Conservation (phyloP, 2,329 filamentous ascomycete species). For the Fusarium haematococcum region DNA sequence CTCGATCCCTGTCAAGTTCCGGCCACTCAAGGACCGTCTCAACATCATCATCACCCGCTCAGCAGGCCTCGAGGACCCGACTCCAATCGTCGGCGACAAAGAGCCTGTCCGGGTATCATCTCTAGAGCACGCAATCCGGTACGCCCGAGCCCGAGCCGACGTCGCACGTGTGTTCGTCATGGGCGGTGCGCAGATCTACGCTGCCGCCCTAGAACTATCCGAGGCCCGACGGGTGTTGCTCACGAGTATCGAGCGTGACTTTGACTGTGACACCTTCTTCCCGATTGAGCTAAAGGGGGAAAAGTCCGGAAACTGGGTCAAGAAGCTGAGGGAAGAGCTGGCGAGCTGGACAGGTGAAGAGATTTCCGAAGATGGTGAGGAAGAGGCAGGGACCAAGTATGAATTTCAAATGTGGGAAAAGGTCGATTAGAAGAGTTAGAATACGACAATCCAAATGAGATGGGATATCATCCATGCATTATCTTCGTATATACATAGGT, state of each 20-base stretch:
- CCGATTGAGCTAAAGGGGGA: slow-evolving; percentile 65
- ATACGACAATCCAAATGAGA: slow-evolving; percentile 20
- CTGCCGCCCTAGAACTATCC: slow-evolving; percentile 70
- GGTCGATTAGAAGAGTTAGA: slow-evolving; percentile 38
- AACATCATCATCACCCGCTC: slow-evolving; percentile 84
- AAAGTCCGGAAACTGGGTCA: slow-evolving; percentile 64
- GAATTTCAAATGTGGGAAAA: slow-evolving; percentile 82
- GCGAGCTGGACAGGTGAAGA: slow-evolving; percentile 75
- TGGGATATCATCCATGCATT: slow-evolving; percentile 37
- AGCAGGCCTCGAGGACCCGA: slow-evolving; percentile 38
- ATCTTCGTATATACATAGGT: slow-evolving; percentile 27
- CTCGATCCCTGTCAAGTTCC: slow-evolving; percentile 81
- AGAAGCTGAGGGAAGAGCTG: slow-evolving; percentile 63
- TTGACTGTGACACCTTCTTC: slow-evolving; percentile 83
- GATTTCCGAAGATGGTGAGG: slow-evolving; percentile 65
- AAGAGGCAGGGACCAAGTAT: slow-evolving; percentile 74
- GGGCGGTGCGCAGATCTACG: slow-evolving; percentile 89
- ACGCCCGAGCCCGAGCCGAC: slow-evolving; percentile 54
- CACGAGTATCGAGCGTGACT: slow-evolving; percentile 76
- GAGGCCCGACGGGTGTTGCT: slow-evolving; percentile 74
- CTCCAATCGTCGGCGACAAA: neutral
- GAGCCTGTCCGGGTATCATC: slow-evolving; percentile 70
- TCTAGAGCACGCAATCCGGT: slow-evolving; percentile 67
- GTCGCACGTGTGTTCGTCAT: slow-evolving; percentile 83
- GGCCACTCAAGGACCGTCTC: slow-evolving; percentile 81